Evolutionary conservation across 2,329 filamentous ascomycete genomes (phyloP).

Genomic region (Aspergillus sp.): DNA sequence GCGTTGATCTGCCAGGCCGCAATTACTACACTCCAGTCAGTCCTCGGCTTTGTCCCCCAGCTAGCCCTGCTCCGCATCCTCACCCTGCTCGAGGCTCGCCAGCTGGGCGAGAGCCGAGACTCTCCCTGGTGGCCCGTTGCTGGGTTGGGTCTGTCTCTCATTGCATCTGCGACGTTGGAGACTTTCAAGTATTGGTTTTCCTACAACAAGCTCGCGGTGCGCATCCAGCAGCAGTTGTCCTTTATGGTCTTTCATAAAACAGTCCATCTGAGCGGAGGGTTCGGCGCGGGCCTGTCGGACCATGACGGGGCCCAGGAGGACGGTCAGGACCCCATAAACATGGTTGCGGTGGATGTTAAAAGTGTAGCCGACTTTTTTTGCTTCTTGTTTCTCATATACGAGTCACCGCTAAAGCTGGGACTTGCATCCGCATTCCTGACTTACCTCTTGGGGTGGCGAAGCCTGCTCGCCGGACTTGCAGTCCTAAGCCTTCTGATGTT

Average conservation of each 20-base stretch:
- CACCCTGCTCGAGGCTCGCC: constrained; percentile 56
- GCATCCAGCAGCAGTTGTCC: constrained; percentile 65
- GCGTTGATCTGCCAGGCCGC: constrained; percentile 58
- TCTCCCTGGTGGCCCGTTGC: constrained; percentile 57
- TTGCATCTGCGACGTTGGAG: constrained; percentile 55
- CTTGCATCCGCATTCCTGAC: constrained; percentile 65
- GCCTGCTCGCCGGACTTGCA: constrained; percentile 62
- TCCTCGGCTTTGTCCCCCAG: constrained; percentile 66
- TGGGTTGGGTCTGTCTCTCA: constrained; percentile 45
- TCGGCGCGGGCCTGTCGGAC: not conserved
- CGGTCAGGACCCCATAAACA: constrained; percentile 69
- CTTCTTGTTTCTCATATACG: constrained; percentile 63
- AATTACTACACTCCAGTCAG: constrained; percentile 52
- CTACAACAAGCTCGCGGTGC: constrained; percentile 60
- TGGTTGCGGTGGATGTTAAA: constrained; percentile 70
- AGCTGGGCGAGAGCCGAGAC: constrained; percentile 46
- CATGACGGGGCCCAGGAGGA: constrained; percentile 50
- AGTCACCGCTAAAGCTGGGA: constrained; percentile 61
- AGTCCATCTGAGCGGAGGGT: constrained; percentile 55
- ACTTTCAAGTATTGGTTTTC: constrained; percentile 42
- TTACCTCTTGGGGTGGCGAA: constrained; percentile 67
- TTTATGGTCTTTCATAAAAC: constrained; percentile 72
- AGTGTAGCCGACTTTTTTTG: constrained; percentile 65
- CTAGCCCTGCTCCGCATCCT: constrained; percentile 66
- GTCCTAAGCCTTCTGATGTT: constrained; percentile 65